Evolutionary conservation across 768 basidiomycete genomes (phyloP), one percentile per base, ranked within the genome.

Genomic region (Trametes coccinea): DNA sequence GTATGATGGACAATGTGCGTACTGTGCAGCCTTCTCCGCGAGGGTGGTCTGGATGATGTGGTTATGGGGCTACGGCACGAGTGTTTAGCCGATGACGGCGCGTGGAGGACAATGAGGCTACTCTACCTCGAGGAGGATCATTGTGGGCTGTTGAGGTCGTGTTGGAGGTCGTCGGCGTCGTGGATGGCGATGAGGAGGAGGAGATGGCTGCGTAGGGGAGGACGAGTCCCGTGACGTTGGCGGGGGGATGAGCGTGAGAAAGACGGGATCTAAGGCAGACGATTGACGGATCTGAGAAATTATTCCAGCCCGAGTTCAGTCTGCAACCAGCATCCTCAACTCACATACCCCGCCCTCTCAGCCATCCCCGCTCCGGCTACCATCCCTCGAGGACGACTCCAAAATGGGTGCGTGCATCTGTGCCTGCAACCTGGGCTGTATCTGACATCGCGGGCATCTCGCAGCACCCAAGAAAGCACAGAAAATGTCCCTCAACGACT

Each of bases 401-500:
- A 75, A 71, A 64, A 76, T 76, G 75, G 69, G 75, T 75, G 41
- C 37, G 67, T 66, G 8, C n/a, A 3, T 14, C 14, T 37, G 11
- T 17, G 0, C 2, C 17, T 7, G n/a, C 5, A 2, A 7, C 29
- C 31, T 14, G 3, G 33, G 8, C 4, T 16, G 31, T 39, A 49
- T 44, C 52, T 61, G 14, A 45, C 59, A 16, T 22, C 45, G 22
- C 47, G 22, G 48, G n/a, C 43, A n/a, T 11, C 27, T 27, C 43
- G 17, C 67, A 95, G 93, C 93, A 66, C 94, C 95, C 79, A 89
- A 88, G 74, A 92, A 92, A 82, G 85, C 84, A 69, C 88, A 96
- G 78, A 97, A 95, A 82, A 92, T 98, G 75, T 86, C 93, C 60
- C 79, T 98, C 62, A 90, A 89, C 75, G 93, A 90, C 78, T 98